Conservation (phyloP, 1,284 basidiomycete genomes). For the Sporisorium iseilematis-ciliati region DNA sequence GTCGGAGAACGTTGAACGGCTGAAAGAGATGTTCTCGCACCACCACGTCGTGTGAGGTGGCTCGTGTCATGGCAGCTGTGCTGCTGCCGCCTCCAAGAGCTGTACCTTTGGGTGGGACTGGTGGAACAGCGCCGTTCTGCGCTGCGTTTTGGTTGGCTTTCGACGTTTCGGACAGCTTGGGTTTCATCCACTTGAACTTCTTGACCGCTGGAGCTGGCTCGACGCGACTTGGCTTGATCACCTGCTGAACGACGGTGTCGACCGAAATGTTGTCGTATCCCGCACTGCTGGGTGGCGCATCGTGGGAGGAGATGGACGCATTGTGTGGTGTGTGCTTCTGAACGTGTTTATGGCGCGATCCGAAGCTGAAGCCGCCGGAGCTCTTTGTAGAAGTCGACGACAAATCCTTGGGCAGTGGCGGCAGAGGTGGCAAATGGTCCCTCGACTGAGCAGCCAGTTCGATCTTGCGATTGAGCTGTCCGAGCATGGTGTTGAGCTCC, state of each 20-base stretch:
- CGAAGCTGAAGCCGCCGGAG: slow-evolving; percentile 49
- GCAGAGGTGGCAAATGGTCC: slow-evolving; percentile 37
- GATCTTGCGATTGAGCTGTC: slow-evolving; percentile 72
- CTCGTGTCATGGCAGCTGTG: slow-evolving; percentile 29
- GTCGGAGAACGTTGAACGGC: slow-evolving; percentile 86
- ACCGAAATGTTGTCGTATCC: slow-evolving; percentile 41
- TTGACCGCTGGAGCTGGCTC: slow-evolving; percentile 70
- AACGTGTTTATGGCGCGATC: slow-evolving; percentile 47
- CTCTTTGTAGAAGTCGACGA: slow-evolving; percentile 20
- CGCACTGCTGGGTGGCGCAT: slow-evolving; percentile 36
- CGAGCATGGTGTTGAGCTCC: slow-evolving; percentile 86
- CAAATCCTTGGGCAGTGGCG: slow-evolving; percentile 22
- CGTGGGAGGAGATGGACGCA: slow-evolving; percentile 49
- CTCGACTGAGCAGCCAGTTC: slow-evolving; percentile 41
- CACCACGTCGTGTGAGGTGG: slow-evolving; percentile 50
- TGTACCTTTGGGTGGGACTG: slow-evolving; percentile 39
- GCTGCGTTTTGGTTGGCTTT: slow-evolving; percentile 18
- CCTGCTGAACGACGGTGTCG: slow-evolving; percentile 71
- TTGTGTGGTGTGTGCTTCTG: slow-evolving; percentile 40
- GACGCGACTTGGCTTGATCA: slow-evolving; percentile 70
- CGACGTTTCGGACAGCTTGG: slow-evolving; percentile 57
- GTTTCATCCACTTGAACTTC: slow-evolving; percentile 75
- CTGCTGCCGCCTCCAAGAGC: slow-evolving; percentile 8
- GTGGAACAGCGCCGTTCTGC: slow-evolving; percentile 24
- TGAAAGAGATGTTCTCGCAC: slow-evolving; percentile 83